Evolutionary conservation across 2,329 filamentous ascomycete genomes (phyloP), one percentile per base, ranked within the genome.

Genomic region (Ophiostoma ulmi): DNA sequence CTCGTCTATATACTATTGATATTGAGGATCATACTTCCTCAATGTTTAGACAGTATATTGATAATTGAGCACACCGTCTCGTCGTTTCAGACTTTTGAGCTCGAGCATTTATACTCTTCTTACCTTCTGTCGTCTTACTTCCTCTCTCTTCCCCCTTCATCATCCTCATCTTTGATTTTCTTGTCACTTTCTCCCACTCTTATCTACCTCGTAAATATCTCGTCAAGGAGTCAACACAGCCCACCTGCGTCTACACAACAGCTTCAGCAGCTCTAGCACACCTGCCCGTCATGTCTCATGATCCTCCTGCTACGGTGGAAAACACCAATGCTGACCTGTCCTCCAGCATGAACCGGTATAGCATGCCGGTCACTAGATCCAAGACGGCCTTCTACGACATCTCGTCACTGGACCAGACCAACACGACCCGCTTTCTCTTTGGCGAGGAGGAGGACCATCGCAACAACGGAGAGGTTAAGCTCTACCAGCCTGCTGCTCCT

Each of bases 371-470:
- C 69, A 92, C 91, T 67, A 86, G 86, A 72, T 87, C 89, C 74
- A 87, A 90, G 74, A 88, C 85, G 74, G 87, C 90, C 73, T 81
- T 88, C 75, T 88, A 90, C 77, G 88, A 90, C 74, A 85, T 88
- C 75, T 86, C 87, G 55, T 72, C 73, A 20, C 83, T 97, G 71
- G 93, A 95, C 73, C 90, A 92, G 75, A 93, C 93, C 76, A 94
- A 95, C 80, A 93, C 92, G 14, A 87, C 92, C 36, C 89, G 91
- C 70, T 97, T 96, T 77, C 84, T 97, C 52, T 97, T 97, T 78
- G 90, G 91, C 72, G 91, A 75, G 10, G 74, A 93, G 76, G 92
- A 93, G 72, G 89, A 93, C 70, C 78, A 80, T 70, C 78, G 77
- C 68, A 86, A 88, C 66, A 86, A 88, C 66, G 88, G 91, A 72